Base-by-base conservation (phyloP, 805 yeast genomes). In the Yarrowia divulgata region DNA sequence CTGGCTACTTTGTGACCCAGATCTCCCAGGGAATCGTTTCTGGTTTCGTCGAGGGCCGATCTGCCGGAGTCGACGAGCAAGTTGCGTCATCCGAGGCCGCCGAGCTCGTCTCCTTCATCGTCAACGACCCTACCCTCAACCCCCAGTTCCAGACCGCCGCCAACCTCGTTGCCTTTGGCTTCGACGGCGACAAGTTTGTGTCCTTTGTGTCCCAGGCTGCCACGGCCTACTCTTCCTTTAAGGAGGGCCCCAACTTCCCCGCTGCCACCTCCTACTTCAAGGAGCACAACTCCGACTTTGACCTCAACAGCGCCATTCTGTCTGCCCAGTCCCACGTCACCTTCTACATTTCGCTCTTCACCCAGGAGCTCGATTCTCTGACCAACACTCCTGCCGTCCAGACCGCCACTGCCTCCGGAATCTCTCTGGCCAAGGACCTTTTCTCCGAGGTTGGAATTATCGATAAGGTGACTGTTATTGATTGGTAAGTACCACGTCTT, bases 271-370 rank as follows among this genome's bases (percentile, higher is more conserved):
- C 62, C 5, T 72, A 72, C 69, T 64, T 71, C 63, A 72, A 72
- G 69, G 71, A 42, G 10, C 71, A 73, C 60, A 57, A 66, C 23
- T 48, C 69, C 5, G 75, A 73, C 68, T 73, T 74, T 67, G 74
- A 71, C 16, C 74, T 76, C 19, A 71, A 74, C 32, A 70, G 69
- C 32, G 75, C 75, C 1, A 63, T 75, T 9, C 69, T 71, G 14
- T 63, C 72, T 29, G 73, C 69, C 71, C 70, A 58, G 39, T 34
- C 42, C 16, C 14, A 58, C 37, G 69, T 49, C 32, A 35, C 58
- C n/a, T 45, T 19, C 23, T 64, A 49, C 70, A 60, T 40, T 39
- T 69, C 70, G 7, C 40, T 69, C 48, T 55, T 70, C 66, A 35
- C 69, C 39, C 48, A 43, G 8, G 67, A 67, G 18, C 64, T 69